phyloP scores from a whole-genome alignment of 1,284 basidiomycete species.

The Schizopora paradoxa region DNA sequence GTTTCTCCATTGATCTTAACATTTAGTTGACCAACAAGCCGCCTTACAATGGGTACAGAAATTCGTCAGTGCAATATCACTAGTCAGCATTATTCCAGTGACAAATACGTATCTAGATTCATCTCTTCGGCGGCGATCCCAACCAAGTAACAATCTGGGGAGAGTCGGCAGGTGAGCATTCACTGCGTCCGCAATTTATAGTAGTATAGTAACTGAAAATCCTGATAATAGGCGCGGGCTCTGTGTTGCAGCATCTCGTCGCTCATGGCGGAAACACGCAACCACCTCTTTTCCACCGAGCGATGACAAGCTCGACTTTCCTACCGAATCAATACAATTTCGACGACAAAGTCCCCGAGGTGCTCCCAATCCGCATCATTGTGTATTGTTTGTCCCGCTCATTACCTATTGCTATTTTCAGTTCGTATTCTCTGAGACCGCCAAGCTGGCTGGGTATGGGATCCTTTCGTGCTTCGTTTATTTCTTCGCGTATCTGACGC shows the following conservation, averaged over 20 bases:
- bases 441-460: conserved; percentile 4
- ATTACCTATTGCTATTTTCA: no score
- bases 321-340: conserved; percentile 20
- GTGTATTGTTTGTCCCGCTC: no score
- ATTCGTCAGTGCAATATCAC: conserved; percentile 21
- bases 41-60: conserved; percentile 30
- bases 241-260: conserved; percentile 20
- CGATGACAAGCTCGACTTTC: conserved; percentile 20
- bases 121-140: conserved; percentile 29
- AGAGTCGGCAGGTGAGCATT: conserved; percentile 30
- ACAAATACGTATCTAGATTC: conserved; percentile 19
- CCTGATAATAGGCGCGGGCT: conserved; percentile 17
- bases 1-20: not conserved
- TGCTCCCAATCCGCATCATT: not conserved
- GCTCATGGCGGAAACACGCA: conserved; percentile 19
- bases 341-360: conserved; percentile 19
- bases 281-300: conserved; percentile 18
- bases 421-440: conserved; percentile 1
- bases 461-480: not conserved
- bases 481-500: not conserved
- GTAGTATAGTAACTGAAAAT: not conserved
- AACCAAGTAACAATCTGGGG: conserved; percentile 31
- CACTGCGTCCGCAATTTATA: not conserved
- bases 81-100: not conserved
- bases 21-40: conserved; percentile 29